Conservation (phyloP, 441 rosid genomes). For the Eruca vesicaria region DNA sequence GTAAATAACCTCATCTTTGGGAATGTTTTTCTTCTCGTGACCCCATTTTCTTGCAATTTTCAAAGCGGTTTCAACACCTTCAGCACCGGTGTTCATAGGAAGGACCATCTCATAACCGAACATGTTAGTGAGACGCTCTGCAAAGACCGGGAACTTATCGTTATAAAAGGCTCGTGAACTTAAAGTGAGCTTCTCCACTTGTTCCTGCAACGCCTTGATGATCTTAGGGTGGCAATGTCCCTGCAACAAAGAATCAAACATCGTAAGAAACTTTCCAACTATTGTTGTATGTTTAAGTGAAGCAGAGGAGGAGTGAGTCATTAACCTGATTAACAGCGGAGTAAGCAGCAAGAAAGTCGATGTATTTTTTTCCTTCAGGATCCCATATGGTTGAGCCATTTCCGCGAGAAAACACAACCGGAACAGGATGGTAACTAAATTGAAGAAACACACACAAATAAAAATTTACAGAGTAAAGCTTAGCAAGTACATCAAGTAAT, state of each 20-base stretch:
- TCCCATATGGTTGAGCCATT: constrained; percentile 82
- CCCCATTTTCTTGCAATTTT: constrained; percentile 98
- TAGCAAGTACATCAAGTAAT: neutral
- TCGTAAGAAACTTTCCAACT: neutral
- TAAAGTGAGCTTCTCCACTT: constrained; percentile 77
- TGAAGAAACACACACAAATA: constrained; percentile 15
- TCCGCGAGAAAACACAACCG: constrained; percentile 87
- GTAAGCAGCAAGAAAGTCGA: constrained; percentile 92
- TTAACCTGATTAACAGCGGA: constrained; percentile 93
- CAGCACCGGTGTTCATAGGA: constrained; percentile 99
- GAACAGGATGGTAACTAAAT: constrained; percentile 92
- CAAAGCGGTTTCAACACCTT: constrained; percentile 95
- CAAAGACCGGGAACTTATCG: constrained; percentile 77
- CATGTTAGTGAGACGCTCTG: constrained; percentile 71
- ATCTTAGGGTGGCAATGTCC: constrained; percentile 99
- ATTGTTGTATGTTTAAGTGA: neutral
- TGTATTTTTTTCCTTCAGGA: constrained; percentile 88
- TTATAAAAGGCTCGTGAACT: constrained; percentile 91
- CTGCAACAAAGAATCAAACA: constrained; percentile 29
- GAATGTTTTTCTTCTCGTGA: constrained; percentile 69
- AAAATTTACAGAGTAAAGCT: neutral
- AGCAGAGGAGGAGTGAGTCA: neutral
- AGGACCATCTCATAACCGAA: constrained; percentile 95
- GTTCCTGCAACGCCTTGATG: constrained; percentile 74
- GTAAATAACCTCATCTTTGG: constrained; percentile 66